phyloP scores from a whole-genome alignment of 164 flowering plant genomes.

The Tetracentron sinense region DNA sequence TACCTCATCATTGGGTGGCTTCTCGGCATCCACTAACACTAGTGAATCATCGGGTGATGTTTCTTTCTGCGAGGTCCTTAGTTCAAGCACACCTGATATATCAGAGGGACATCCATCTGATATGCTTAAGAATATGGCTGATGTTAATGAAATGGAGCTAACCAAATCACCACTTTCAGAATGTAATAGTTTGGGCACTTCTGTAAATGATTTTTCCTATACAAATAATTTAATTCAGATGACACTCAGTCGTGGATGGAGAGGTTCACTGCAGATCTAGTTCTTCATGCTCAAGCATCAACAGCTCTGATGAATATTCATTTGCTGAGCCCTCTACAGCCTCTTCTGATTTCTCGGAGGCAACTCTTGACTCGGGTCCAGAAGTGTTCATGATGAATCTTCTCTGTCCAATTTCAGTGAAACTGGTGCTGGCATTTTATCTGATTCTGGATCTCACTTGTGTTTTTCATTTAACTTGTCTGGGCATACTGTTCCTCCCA shows the following conservation, averaged over 20 bases:
- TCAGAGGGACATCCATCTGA: slow-evolving; percentile 21
- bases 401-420: slow-evolving; percentile 16
- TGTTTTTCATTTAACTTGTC: slow-evolving; percentile 30
- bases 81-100: slow-evolving; percentile 23
- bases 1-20: slow-evolving; percentile 27
- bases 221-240: slow-evolving; percentile 24
- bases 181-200: slow-evolving; percentile 23
- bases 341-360: slow-evolving; percentile 40
- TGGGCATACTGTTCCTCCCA: slow-evolving; percentile 19
- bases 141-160: slow-evolving; percentile 1
- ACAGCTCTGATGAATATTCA: slow-evolving; percentile 16
- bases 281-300: slow-evolving; percentile 19
- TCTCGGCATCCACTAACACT: slow-evolving; percentile 15
- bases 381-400: slow-evolving; percentile 14
- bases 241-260: slow-evolving; percentile 14
- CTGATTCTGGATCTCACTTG: slow-evolving; percentile 28
- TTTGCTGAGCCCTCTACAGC: slow-evolving; percentile 22
- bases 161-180: slow-evolving; percentile 29
- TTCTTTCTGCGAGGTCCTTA: slow-evolving; percentile 29
- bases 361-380: slow-evolving; percentile 27
- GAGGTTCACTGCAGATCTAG: slow-evolving; percentile 16
- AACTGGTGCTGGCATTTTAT: slow-evolving; percentile 14
- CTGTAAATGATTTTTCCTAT: slow-evolving; percentile 24
- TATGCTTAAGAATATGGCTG: slow-evolving; percentile 12
- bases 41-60: slow-evolving; percentile 32